Evolutionary conservation across 108 stramenopile species (phyloP).

Genomic region (Skeletonema potamos): DNA sequence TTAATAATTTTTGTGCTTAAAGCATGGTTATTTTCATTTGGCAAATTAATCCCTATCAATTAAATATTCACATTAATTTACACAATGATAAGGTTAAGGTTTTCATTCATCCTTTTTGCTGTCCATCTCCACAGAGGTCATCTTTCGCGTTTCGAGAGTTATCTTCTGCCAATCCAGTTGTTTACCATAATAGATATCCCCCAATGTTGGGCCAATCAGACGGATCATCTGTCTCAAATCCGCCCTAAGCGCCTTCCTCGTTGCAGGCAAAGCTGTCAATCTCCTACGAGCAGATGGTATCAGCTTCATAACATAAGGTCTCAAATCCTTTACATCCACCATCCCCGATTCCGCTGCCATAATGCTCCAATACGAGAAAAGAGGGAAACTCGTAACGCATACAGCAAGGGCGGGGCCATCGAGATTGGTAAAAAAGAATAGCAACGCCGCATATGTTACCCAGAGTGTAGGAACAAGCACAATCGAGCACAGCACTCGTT

Average conservation of each 20-base stretch:
- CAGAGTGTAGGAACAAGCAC: slow-evolving; percentile 94
- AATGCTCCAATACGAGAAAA: slow-evolving; percentile 93
- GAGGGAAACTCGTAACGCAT: slow-evolving; percentile 78
- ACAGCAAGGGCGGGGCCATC: slow-evolving; percentile 82
- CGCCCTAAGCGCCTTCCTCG: slow-evolving; percentile 59
- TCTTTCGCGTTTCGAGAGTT: slow-evolving; percentile 23
- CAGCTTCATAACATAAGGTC: slow-evolving; percentile 78
- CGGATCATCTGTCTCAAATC: slow-evolving; percentile 79
- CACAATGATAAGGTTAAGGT: not conserved
- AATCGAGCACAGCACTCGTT: slow-evolving; percentile 93
- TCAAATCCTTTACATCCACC: slow-evolving; percentile 93
- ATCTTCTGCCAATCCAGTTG: slow-evolving; percentile 82
- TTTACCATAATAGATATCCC: slow-evolving; percentile 80
- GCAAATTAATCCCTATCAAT: not conserved
- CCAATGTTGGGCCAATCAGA: slow-evolving; percentile 69
- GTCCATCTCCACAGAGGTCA: not conserved
- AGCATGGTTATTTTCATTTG: too few relatives aligned
- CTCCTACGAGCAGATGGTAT: slow-evolving; percentile 72
- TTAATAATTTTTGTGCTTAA: not conserved
- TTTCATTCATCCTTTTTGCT: not conserved
- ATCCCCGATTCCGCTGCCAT: slow-evolving; percentile 91
- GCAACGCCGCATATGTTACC: slow-evolving; percentile 80
- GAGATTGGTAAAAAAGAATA: slow-evolving; percentile 71
- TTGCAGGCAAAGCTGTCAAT: slow-evolving; percentile 63
- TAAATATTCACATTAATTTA: not conserved